Base-by-base conservation (phyloP, 805 yeast species). In the Alloascoidea africana region DNA sequence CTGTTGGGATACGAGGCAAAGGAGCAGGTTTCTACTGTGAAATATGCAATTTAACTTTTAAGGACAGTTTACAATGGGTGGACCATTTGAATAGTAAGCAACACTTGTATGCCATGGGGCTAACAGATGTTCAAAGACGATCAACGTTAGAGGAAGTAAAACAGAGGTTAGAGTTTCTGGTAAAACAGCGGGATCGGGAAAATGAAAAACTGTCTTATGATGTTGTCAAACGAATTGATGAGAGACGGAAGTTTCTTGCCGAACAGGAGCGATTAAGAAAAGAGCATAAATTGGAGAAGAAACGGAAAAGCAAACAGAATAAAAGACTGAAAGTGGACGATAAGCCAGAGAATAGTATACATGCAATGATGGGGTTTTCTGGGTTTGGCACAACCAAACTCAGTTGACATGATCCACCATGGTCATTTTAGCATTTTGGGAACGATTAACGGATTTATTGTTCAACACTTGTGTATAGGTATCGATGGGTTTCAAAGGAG, bases 21-120 rank as follows among this genome's bases (percentile, higher is more conserved):
- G 72, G 81, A 17, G 82, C 83, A 42, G 96, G 96, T 16, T 89
- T 89, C 56, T 70, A 70, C 47, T 91, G 98, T 56, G 81, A 78
- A 6, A 54, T 71, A 1, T 91, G 98, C 55, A 72, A 78, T 44
- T 54, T 83, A 41, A 77, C 89, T 2, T 89, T 73, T 58, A 76
- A 85, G 50, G 96, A 91, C 52, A 79, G 81, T 40, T 58, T 85
- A 46, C 80, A 85, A 43, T 74, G 76, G 52, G 65, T 84, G 3
- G 93, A 87, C 51, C 97, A 91, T 58, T 60, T 84, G 50, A 85
- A 83, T 50, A 73, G 85, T 27, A 75, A 74, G 27, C 76, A 68
- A 42, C 97, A 62, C 42, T 39, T 56, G 33, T 44, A 50, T 16
- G 46, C 50, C 2, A 46, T 58, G 0, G 64, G 64, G 4, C 52